Base-by-base conservation (phyloP, 345 rosid genomes). In the Noccaea caerulescens region DNA sequence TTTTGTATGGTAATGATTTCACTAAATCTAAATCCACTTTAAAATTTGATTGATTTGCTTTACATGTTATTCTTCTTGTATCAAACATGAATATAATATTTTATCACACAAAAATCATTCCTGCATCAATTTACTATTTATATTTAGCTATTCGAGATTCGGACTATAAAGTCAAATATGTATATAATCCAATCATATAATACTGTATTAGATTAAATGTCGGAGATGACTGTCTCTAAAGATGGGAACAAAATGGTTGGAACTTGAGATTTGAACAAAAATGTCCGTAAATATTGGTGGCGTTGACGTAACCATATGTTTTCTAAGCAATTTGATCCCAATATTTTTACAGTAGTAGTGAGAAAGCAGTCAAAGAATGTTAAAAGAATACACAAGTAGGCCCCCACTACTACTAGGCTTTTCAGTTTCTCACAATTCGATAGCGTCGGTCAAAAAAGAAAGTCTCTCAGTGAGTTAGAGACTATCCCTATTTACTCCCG, bases 161-260 rank as follows among this genome's bases (percentile, higher is more conserved):
- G 36, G 52, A 47, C 7, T 38, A 38, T 12, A 56, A 47, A 72
- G 71, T 65, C 71, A 73, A 32, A 73, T 56, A 66, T 56, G 43
- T 65, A 37, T 3, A 25, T 52, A 62, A 42, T 23, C 20, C 0
- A 39, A 27, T 37, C 13, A 47, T 7, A n/a, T 20, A 20, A 1
- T 20, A 20, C 23, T 20, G 23, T 20, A 20, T 45, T 37, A 54
- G 65, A 72, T 23, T 51, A 32, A 61, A 52, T 18, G 14, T 42
- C 5, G 42, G 33, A 71, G 63, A 34, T 72, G 63, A 44, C 36
- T 72, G 77, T 73, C 45, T 65, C 66, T 57, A 55, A 57, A 73
- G 43, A 30, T 57, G 54, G 67, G 60, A 66, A 38, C 66, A 66
- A 66, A 30, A 4, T 30, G 41, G 16, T 66, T 66, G 54, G 66